Conservation (phyloP, 1,139 yeast species). For the Barnettozyma hawaiiensis region DNA sequence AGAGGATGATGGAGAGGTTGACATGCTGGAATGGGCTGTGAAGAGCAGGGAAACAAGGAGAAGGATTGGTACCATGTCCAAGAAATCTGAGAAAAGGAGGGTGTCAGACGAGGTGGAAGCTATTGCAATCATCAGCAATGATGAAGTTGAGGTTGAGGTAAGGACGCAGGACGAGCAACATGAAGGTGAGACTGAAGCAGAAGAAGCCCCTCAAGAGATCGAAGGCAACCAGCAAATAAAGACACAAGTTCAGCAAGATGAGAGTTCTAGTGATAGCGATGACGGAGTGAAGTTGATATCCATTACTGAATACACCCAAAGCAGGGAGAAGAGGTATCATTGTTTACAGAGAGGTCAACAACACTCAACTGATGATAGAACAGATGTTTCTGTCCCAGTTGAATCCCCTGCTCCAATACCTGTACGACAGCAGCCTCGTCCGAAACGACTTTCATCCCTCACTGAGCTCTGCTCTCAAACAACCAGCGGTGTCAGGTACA, state of each 20-base stretch:
- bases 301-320: background rate
- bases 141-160: background rate
- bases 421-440: background rate
- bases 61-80: background rate
- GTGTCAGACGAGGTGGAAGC: background rate
- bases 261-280: background rate
- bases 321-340: background rate
- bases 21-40: background rate
- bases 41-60: background rate
- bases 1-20: slow-evolving; percentile 1
- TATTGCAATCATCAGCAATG: background rate
- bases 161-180: background rate
- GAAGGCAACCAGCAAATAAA: background rate
- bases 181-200: background rate
- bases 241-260: background rate
- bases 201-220: background rate
- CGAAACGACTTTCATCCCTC: background rate
- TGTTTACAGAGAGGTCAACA: background rate
- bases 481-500: background rate
- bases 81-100: background rate
- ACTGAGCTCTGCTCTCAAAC: background rate
- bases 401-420: background rate
- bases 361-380: background rate
- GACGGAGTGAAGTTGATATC: background rate
- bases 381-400: too few species aligned